Conservation (phyloP, 345 rosid genomes). For the Boechera stricta region DNA sequence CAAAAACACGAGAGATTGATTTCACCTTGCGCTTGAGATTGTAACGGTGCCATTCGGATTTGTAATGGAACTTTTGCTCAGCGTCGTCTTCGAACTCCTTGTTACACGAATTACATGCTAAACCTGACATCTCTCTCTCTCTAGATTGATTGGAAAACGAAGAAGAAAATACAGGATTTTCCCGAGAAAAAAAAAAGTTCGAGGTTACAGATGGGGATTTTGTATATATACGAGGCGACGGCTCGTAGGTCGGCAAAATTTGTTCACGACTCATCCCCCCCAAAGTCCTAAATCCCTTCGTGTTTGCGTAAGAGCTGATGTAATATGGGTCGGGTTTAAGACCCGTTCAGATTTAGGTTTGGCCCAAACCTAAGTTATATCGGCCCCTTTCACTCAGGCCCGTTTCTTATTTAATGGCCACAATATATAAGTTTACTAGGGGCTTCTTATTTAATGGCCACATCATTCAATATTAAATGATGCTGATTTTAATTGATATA, state of each 20-base stretch:
- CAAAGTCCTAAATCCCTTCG: not conserved
- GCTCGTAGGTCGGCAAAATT: slow-evolving; percentile 38
- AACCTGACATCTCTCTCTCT: slow-evolving; percentile 57
- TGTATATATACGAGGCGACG: slow-evolving; percentile 21
- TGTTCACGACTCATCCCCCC: not conserved
- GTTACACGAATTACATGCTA: slow-evolving; percentile 92
- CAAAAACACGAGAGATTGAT: not conserved
- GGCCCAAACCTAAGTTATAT: too few relatives aligned
- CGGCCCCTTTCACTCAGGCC: too few relatives aligned
- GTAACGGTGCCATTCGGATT: slow-evolving; percentile 99
- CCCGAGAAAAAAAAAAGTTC: not conserved
- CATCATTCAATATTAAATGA: too few relatives aligned
- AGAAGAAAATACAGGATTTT: not conserved
- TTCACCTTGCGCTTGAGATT: slow-evolving; percentile 95
- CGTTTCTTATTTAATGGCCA: too few relatives aligned
- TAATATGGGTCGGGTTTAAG: not conserved
- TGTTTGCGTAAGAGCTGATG: slow-evolving; percentile 19
- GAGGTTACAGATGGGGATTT: slow-evolving; percentile 21
- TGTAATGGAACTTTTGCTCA: slow-evolving; percentile 89
- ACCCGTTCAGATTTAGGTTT: too few relatives aligned
- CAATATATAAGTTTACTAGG: too few relatives aligned
- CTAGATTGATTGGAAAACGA: not conserved
- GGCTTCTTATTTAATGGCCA: too few relatives aligned
- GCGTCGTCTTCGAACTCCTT: slow-evolving; percentile 73
- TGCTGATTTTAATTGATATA: too few relatives aligned